These are phyloP conservation scores for Coelastrella sp. DNA, from an alignment of 139 green algal genomes.

Conservation along the genomic window DNA sequence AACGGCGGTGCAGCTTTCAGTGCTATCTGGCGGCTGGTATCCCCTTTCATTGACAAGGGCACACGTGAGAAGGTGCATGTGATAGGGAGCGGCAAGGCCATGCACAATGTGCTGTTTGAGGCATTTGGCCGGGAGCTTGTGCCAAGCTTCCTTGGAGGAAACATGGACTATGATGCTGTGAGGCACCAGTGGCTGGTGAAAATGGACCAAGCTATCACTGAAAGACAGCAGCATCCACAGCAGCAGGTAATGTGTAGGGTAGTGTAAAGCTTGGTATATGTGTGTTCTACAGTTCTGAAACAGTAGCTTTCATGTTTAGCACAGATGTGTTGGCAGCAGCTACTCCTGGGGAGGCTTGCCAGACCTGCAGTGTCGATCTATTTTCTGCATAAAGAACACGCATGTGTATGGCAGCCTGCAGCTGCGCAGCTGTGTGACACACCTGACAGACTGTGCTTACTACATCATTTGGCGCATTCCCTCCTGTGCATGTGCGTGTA, in stretches of 20 bases:
- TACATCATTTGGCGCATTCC: no score
- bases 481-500: no score
- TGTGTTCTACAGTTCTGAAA: no score
- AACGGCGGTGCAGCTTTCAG: conserved; percentile 36
- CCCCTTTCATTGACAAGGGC: conserved; percentile 47
- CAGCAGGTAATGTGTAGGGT: neutral
- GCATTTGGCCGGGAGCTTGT: conserved; percentile 1
- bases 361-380: no score
- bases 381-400: no score
- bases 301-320: neutral
- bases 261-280: no score
- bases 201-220: conserved; percentile 42
- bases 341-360: no score
- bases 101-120: conserved; percentile 10
- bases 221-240: conserved; percentile 3
- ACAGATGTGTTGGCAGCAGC: no score
- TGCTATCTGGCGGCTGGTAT: conserved; percentile 40
- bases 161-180: conserved; percentile 38
- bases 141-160: conserved; percentile 38
- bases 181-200: conserved; percentile 19
- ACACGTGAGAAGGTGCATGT: conserved; percentile 53
- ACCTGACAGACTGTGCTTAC: no score
- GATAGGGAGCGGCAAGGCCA: conserved; percentile 37
- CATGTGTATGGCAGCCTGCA: no score
- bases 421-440: no score